Conservation (phyloP, 75 land plant genomes). For the Picea glauca region DNA sequence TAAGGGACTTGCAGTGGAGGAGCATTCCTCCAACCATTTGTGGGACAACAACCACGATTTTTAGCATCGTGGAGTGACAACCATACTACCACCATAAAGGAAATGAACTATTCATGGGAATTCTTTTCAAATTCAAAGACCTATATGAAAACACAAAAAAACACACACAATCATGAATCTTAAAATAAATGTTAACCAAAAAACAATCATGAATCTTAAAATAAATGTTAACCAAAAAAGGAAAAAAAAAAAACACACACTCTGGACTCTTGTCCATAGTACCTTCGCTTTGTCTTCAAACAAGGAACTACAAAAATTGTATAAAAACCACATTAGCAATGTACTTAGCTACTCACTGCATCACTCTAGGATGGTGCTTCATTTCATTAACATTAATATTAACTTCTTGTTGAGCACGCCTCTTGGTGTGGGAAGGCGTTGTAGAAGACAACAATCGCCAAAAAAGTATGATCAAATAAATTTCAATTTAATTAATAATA, state of each 20-base stretch:
- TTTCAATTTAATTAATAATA: neutral
- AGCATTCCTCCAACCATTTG: too few species aligned
- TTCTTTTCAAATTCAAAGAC: neutral
- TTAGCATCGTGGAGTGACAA: too few species aligned
- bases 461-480: neutral
- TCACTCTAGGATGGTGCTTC: too few species aligned
- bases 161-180: too few species aligned
- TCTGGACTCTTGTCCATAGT: neutral
- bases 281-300: neutral
- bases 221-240: too few species aligned
- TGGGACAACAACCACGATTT: too few species aligned
- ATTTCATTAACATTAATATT: constrained; percentile 4
- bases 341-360: constrained; percentile 15
- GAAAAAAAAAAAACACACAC: neutral
- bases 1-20: too few species aligned
- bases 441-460: neutral
- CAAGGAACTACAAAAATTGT: neutral
- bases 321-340: neutral
- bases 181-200: too few species aligned
- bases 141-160: too few species aligned
- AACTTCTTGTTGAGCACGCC: constrained; percentile 10
- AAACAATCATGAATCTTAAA: too few species aligned
- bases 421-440: constrained; percentile 20
- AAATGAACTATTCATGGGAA: neutral
- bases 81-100: constrained; percentile 61